Conservation (phyloP, 2,329 filamentous ascomycete species). For the Orbilia brochopaga region DNA sequence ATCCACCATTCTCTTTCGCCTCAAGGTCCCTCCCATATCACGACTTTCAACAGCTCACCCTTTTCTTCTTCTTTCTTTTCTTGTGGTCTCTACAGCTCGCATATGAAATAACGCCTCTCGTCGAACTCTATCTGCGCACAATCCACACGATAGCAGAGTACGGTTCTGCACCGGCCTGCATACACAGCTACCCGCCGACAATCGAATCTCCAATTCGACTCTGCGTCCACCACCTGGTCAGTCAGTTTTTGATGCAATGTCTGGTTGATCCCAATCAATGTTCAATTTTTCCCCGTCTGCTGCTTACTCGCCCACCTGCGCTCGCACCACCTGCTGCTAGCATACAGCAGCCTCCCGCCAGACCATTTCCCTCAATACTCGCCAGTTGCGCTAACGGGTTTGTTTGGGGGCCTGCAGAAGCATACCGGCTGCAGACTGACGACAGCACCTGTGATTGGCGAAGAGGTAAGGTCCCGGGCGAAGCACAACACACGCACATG, state of each 20-base stretch:
- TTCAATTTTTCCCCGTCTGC: background rate
- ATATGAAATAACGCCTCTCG: background rate
- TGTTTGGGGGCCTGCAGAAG: conserved; percentile 2
- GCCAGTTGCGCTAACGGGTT: background rate
- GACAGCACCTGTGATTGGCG: conserved; percentile 8
- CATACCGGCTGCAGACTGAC: background rate
- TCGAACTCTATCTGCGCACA: background rate
- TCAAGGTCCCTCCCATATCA: too few relatives aligned
- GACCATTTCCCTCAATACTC: background rate
- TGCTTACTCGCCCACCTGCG: background rate
- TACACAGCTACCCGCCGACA: background rate
- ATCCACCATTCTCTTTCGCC: conserved; percentile 6
- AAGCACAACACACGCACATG: conserved; percentile 6
- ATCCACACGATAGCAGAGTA: background rate
- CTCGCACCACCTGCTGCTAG: too few relatives aligned
- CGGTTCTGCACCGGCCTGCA: background rate
- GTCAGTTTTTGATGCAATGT: background rate
- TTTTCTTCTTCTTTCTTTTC: too few relatives aligned
- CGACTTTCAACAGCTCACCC: too few relatives aligned
- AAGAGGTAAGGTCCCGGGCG: conserved; percentile 5
- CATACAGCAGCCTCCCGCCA: too few relatives aligned
- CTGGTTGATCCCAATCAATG: conserved; percentile 4
- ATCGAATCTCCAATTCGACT: background rate
- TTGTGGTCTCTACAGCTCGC: background rate
- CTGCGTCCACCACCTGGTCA: background rate